Evolutionary conservation across 2,329 filamentous ascomycete genomes (phyloP).

Genomic region (Xylariaceae sp.): DNA sequence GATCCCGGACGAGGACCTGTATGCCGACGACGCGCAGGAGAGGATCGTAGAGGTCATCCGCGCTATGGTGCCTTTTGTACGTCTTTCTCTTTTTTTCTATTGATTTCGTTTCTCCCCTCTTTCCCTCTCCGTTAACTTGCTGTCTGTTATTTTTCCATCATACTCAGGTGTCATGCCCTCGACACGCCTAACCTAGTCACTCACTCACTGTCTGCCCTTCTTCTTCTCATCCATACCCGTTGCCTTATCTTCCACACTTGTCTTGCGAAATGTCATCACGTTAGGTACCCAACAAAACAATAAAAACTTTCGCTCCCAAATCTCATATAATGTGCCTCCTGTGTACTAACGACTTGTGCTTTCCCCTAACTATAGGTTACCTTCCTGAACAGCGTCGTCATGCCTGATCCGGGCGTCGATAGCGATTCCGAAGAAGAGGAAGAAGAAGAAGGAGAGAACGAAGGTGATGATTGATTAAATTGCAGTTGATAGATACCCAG

Average conservation of each 20-base stretch:
- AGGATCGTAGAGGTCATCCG: constrained; percentile 60
- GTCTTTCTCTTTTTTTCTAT: no score
- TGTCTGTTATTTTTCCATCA: constrained; percentile 15
- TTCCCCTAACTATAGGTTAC: constrained; percentile 46
- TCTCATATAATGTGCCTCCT: no score
- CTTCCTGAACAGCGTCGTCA: constrained; percentile 66
- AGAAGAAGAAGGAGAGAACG: constrained; percentile 10
- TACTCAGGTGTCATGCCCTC: background rate
- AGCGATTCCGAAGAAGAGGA: constrained; percentile 34
- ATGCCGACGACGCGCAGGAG: constrained; percentile 56
- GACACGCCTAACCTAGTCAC: no score
- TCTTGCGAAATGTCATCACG: no score
- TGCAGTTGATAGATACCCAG: no score
- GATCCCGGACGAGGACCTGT: constrained; percentile 60
- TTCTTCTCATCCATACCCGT: background rate
- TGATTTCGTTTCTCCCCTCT: no score
- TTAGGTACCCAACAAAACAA: no score
- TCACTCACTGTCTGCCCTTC: background rate
- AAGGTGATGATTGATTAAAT: constrained; percentile 1
- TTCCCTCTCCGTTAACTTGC: no score
- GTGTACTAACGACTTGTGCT: no score
- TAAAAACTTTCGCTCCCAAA: no score
- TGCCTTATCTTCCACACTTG: background rate
- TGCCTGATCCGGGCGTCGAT: constrained; percentile 56
- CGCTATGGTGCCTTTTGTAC: constrained; percentile 74